Conservation (phyloP, 23 red algal genomes). For the Chondrus crispus region DNA sequence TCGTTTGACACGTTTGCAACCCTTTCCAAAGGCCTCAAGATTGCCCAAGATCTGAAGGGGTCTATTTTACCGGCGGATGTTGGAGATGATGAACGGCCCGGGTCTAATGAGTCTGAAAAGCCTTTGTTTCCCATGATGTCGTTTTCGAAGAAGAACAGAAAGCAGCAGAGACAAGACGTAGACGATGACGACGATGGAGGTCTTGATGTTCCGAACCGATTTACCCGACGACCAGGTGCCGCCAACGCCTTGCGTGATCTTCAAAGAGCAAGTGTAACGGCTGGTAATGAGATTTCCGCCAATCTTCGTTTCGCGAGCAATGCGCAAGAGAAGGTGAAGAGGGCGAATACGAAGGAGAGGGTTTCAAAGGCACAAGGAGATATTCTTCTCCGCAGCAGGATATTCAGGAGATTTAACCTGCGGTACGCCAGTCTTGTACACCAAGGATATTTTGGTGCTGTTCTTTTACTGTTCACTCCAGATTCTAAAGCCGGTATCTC, state of each 20-base stretch:
- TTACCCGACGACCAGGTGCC: slow-evolving; percentile 32
- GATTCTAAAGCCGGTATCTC: neutral
- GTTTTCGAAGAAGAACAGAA: neutral
- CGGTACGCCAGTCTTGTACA: slow-evolving; percentile 53
- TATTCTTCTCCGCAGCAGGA: slow-evolving; percentile 37
- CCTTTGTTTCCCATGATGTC: neutral
- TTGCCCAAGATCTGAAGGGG: neutral
- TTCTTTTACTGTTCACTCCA: slow-evolving; percentile 50
- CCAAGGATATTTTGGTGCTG: slow-evolving; percentile 68
- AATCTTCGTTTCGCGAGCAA: slow-evolving; percentile 20
- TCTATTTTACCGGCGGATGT: neutral
- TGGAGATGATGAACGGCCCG: neutral
- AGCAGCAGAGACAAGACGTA: neutral
- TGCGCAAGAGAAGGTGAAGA: neutral
- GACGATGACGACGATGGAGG: slow-evolving; percentile 49
- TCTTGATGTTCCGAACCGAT: slow-evolving; percentile 46
- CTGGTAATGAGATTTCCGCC: slow-evolving; percentile 37
- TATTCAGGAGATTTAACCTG: slow-evolving; percentile 42
- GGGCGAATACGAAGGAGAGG: neutral
- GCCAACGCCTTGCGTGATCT: slow-evolving; percentile 38
- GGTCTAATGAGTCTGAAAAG: neutral
- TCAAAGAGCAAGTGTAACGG: slow-evolving; percentile 41
- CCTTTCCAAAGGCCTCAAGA: neutral
- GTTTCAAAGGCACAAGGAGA: slow-evolving; percentile 38
- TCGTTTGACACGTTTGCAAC: slow-evolving; percentile 49